Evolutionary conservation across 192 early-diverging fungal genomes (phyloP).

Genomic region (Glomus cerebriforme): DNA sequence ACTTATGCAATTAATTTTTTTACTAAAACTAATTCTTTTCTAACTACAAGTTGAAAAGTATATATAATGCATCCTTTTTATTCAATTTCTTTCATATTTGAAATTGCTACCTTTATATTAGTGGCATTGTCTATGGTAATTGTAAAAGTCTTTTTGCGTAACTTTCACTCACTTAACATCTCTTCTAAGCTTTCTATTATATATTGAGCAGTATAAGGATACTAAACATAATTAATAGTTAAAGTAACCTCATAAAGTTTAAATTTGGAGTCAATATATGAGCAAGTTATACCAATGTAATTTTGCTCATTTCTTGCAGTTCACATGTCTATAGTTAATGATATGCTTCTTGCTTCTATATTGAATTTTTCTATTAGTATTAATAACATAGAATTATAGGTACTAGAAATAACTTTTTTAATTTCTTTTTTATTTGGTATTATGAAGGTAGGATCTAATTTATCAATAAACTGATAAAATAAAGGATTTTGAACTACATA

Average conservation of each 20-base stretch:
- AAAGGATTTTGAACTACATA: too few species aligned
- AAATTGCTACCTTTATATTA: not conserved
- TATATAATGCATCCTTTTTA: not conserved
- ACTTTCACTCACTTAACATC: not conserved
- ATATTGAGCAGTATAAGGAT: not conserved
- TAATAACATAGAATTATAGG: too few species aligned
- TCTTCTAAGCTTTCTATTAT: not conserved
- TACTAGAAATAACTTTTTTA: too few species aligned
- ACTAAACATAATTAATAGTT: not conserved
- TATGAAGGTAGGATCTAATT: too few species aligned
- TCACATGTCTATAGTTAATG: not conserved
- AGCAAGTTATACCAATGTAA: not conserved
- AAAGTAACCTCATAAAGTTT: not conserved
- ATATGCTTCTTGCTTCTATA: not conserved
- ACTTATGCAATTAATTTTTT: not conserved
- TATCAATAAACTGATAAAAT: too few species aligned
- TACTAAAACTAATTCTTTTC: not conserved
- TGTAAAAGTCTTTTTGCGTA: not conserved
- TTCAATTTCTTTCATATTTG: not conserved
- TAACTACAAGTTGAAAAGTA: not conserved
- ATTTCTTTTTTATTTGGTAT: too few species aligned
- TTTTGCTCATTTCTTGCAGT: not conserved
- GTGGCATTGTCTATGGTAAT: not conserved
- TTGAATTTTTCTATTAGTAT: too few species aligned
- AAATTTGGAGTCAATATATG: not conserved